A percentile compares a stretch with the other conserved stretches of the same genome.
Evolutionary conservation across 2,329 filamentous ascomycete genomes (phyloP).

Genomic region (Penicillium thymicola): DNA sequence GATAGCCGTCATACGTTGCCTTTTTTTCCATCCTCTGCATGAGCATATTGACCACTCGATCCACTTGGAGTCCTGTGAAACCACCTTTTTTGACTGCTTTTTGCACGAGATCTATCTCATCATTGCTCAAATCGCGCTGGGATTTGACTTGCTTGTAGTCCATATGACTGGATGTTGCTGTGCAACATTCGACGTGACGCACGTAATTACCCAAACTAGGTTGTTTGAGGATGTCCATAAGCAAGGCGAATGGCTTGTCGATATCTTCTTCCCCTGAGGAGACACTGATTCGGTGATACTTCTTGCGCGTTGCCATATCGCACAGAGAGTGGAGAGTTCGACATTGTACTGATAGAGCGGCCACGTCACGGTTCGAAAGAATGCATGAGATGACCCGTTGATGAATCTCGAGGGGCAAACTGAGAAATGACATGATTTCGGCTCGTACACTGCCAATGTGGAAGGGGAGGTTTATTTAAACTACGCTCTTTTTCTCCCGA

Average conservation of each 20-base stretch:
- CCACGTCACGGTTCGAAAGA: slow-evolving; percentile 12
- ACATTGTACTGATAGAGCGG: slow-evolving; percentile 14
- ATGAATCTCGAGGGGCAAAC: slow-evolving; percentile 1
- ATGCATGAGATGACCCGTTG: slow-evolving; percentile 9
- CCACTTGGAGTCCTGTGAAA: slow-evolving; percentile 5
- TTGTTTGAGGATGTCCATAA: slow-evolving; percentile 19
- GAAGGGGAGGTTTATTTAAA: background rate
- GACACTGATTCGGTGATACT: slow-evolving; percentile 11
- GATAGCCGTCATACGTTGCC: background rate
- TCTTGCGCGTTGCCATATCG: slow-evolving; percentile 15
- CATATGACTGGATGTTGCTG: background rate
- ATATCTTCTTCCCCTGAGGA: background rate
- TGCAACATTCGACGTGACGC: slow-evolving; percentile 13
- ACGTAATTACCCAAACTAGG: slow-evolving; percentile 20
- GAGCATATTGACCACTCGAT: slow-evolving; percentile 19
- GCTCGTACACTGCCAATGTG: background rate
- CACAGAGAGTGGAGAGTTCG: slow-evolving; percentile 11
- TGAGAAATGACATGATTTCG: background rate
- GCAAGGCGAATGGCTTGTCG: slow-evolving; percentile 14
- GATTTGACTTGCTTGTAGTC: background rate
- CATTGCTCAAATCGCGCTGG: slow-evolving; percentile 8
- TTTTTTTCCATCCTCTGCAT: slow-evolving; percentile 10
- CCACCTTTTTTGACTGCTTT: slow-evolving; percentile 12
- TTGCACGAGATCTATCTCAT: slow-evolving; percentile 13
- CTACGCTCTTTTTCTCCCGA: background rate